Evolutionary conservation across 305 asterid species (phyloP).

Genomic region (Withania somnifera): DNA sequence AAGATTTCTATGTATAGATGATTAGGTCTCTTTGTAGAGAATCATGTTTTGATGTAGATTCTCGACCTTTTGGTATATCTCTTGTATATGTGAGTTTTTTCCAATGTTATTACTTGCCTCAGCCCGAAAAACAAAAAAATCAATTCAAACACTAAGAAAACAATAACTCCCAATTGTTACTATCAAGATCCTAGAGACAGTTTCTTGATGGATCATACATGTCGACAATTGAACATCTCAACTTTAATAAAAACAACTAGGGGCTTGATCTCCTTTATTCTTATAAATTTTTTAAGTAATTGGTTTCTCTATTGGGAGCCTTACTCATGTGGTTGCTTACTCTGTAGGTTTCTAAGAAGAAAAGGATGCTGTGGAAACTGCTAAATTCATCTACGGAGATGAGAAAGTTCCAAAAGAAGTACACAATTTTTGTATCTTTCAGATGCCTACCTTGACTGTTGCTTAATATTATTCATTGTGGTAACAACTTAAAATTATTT

Average conservation of each 20-base stretch:
- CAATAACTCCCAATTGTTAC: not conserved
- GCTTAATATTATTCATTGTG: not conserved
- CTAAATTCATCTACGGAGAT: constrained; percentile 46
- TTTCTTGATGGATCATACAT: not conserved
- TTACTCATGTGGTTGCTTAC: constrained; percentile 15
- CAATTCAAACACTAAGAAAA: not conserved
- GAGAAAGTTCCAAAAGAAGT: constrained; percentile 68
- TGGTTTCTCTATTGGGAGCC: constrained; percentile 5
- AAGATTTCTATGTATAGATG: not conserved
- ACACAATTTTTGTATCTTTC: constrained; percentile 13
- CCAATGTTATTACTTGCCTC: not conserved
- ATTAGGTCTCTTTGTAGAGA: not conserved
- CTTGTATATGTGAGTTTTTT: not conserved
- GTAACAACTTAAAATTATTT: constrained; percentile 19
- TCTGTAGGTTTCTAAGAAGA: constrained; percentile 61
- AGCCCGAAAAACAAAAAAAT: not conserved
- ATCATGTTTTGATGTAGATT: not conserved
- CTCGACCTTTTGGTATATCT: not conserved
- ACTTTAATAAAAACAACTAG: not conserved
- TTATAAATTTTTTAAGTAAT: constrained; percentile 2
- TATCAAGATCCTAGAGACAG: not conserved
- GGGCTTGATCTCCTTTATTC: not conserved
- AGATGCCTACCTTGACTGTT: constrained; percentile 11
- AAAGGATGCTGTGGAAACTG: constrained; percentile 45
- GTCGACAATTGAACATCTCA: not conserved